A percentile compares a stretch with the other conserved stretches of the same genome.
phyloP scores from a whole-genome alignment of 2,329 filamentous ascomycete species.

The Tolypocladium paradoxum region DNA sequence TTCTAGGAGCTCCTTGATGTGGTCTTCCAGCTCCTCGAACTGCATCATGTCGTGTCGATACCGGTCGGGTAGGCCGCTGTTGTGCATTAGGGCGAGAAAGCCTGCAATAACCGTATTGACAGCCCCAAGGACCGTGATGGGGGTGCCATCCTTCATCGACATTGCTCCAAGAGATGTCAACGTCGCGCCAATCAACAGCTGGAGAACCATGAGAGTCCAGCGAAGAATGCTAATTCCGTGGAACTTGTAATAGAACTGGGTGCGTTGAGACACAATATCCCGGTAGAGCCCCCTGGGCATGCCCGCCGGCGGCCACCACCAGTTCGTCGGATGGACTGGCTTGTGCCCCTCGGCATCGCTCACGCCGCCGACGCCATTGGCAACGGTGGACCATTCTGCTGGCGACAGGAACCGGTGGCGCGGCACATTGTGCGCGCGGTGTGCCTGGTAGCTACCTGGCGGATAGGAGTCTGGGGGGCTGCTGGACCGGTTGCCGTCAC shows the following conservation, averaged over 20 bases:
- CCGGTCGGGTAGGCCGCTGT: conserved; percentile 41
- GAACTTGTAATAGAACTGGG: conserved; percentile 33
- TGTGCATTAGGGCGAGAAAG: conserved; percentile 39
- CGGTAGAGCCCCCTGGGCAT: conserved; percentile 38
- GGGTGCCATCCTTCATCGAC: conserved; percentile 22
- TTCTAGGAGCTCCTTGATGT: conserved; percentile 38
- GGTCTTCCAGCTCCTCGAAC: conserved; percentile 38
- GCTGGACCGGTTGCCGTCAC: not conserved
- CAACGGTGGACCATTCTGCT: conserved; percentile 35
- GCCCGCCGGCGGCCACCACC: conserved; percentile 34
- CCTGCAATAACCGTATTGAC: conserved; percentile 39
- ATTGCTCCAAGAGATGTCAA: conserved; percentile 39
- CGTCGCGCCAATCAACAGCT: conserved; percentile 36
- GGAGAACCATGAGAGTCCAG: conserved; percentile 36
- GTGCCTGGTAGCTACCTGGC: conserved; percentile 1
- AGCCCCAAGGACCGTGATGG: conserved; percentile 39
- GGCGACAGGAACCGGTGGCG: conserved; percentile 29
- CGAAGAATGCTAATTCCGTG: conserved; percentile 29
- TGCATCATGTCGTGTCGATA: conserved; percentile 39
- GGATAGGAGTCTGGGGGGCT: not conserved
- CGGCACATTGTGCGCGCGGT: conserved; percentile 8
- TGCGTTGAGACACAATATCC: conserved; percentile 33
- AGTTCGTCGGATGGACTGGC: conserved; percentile 29
- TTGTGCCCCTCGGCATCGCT: conserved; percentile 31
- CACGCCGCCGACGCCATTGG: conserved; percentile 35